Base-by-base conservation (phyloP, 2,329 filamentous ascomycete genomes). In the Stemphylium vesicarium region DNA sequence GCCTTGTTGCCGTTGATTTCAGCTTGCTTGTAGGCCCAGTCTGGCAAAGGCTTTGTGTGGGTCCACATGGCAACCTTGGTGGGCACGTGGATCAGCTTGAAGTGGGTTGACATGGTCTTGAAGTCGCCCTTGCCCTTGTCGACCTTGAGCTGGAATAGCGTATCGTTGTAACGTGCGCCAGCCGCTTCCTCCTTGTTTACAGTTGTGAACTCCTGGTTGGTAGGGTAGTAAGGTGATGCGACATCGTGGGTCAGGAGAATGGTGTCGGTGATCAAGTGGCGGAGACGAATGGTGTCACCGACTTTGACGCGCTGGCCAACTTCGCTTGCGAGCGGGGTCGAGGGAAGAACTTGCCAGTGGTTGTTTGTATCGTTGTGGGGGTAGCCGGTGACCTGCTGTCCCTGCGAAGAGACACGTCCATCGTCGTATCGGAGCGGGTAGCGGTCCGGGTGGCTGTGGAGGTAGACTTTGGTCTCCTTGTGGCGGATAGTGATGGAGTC, bases 1-100 rank as follows among this genome's bases (percentile, higher is more conserved):
- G 96, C 96, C 85, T 99, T 99, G 83, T 99, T 99, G 56, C 95
- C 95, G 77, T 99, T 99, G 81, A 99, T 97, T 76, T 99, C 95
- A 71, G 96, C 94, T 77, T 99, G 95, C 77, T 96, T 95, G 81
- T 90, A 94, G 22, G 85, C 95, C 95, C 95, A 99, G 4, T 99
- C 95, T 4, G 95, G 95, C n/a, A 99, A 85, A 44, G 95, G 91
- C 56, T 88, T 95, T 32, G 90, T 90, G 77, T 98, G 94, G 24
- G 95, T 99, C 95, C 95, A 99, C 94, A 99, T 96, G 63, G 95
- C 94, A 45, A 99, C 95, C 76, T 96, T 96, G 76, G 92, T 96
- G 7, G 94, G 92, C 70, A 90, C 87, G 77, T 99, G 95, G 66
- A 99, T 86, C 56, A 99, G 84, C 80, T 97, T 98, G 85, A 99